These are phyloP conservation scores for Cercospora zeina DNA, from an alignment of 2,329 filamentous ascomycete species.

Conservation along the genomic window DNA sequence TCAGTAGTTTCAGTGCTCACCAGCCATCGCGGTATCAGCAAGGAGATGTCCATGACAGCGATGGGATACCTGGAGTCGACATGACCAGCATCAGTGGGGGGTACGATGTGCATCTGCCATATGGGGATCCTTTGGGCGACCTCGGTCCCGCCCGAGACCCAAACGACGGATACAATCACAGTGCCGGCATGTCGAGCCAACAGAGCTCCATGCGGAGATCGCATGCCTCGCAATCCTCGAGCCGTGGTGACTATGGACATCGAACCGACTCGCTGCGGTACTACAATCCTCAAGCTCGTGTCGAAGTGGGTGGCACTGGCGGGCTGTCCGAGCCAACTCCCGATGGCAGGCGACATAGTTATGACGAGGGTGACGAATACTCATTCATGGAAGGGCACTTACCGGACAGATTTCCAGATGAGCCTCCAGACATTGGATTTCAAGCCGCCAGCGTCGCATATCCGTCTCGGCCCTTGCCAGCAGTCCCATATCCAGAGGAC, in stretches of 20 bases:
- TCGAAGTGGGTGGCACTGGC: slow-evolving; percentile 88
- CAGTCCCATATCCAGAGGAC: slow-evolving; percentile 62
- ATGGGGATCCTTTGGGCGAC: slow-evolving; percentile 55
- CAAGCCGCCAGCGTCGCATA: slow-evolving; percentile 72
- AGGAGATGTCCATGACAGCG: slow-evolving; percentile 65
- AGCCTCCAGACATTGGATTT: slow-evolving; percentile 89
- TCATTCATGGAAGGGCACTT: slow-evolving; percentile 47
- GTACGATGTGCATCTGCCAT: slow-evolving; percentile 62
- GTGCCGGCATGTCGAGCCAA: slow-evolving; percentile 46
- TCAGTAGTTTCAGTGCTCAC: slow-evolving; percentile 49
- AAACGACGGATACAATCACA: slow-evolving; percentile 37
- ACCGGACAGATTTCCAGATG: slow-evolving; percentile 47
- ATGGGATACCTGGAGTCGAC: slow-evolving; percentile 67
- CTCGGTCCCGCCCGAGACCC: slow-evolving; percentile 41
- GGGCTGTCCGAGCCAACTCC: slow-evolving; percentile 74
- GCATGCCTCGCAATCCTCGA: slow-evolving; percentile 45
- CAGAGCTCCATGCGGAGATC: slow-evolving; percentile 50
- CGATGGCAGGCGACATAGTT: slow-evolving; percentile 70
- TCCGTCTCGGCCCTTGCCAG: slow-evolving; percentile 56
- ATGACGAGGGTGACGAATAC: slow-evolving; percentile 86
- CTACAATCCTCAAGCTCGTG: slow-evolving; percentile 64
- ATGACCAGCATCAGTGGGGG: slow-evolving; percentile 73
- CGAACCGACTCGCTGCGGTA: slow-evolving; percentile 55
- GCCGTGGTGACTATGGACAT: slow-evolving; percentile 47
- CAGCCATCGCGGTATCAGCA: slow-evolving; percentile 44